Percentiles rank a stretch among this genome's conserved stretches.
phyloP scores from a whole-genome alignment of 352 stramenopile genomes.

The Phytophthora aleatoria region DNA sequence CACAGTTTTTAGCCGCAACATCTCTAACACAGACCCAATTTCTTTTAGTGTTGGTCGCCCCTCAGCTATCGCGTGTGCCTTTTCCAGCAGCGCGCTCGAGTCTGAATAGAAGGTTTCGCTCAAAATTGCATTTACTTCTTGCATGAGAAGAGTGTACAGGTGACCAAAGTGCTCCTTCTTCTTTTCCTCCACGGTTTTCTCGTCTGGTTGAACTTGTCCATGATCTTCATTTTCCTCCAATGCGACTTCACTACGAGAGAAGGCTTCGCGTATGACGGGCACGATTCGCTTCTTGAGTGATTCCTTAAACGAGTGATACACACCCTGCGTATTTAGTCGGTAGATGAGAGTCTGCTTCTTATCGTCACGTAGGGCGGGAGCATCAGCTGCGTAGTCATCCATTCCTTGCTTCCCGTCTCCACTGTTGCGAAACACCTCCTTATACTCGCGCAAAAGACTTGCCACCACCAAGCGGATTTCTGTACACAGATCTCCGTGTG shows the following conservation, averaged over 20 bases:
- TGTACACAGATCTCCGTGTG: constrained; percentile 46
- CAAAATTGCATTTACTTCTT: constrained; percentile 74
- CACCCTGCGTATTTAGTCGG: constrained; percentile 73
- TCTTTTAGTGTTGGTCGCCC: constrained; percentile 32
- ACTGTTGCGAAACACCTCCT: constrained; percentile 33
- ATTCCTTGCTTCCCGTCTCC: constrained; percentile 16
- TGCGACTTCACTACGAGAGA: constrained; percentile 33
- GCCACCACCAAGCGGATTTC: constrained; percentile 68
- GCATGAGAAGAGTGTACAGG: constrained; percentile 75
- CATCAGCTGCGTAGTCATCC: constrained; percentile 15
- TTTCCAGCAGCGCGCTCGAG: constrained; percentile 41
- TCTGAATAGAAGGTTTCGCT: constrained; percentile 62
- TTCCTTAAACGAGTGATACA: constrained; percentile 86
- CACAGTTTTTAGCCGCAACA: constrained; percentile 53
- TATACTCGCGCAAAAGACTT: constrained; percentile 70
- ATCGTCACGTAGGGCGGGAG: constrained; percentile 50
- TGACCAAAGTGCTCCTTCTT: constrained; percentile 70
- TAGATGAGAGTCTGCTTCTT: constrained; percentile 80
- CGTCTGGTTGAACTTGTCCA: constrained; percentile 3
- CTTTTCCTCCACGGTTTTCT: constrained; percentile 27
- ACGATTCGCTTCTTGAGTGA: constrained; percentile 84
- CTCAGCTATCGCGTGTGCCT: constrained; percentile 21
- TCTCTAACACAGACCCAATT: constrained; percentile 35
- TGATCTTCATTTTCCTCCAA: constrained; percentile 25
- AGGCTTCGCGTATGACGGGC: constrained; percentile 67